Evolutionary conservation across 2,329 filamentous ascomycete species (phyloP), one percentile per base, ranked within the genome.

Genomic region (Aspergillus pseudoterreus): DNA sequence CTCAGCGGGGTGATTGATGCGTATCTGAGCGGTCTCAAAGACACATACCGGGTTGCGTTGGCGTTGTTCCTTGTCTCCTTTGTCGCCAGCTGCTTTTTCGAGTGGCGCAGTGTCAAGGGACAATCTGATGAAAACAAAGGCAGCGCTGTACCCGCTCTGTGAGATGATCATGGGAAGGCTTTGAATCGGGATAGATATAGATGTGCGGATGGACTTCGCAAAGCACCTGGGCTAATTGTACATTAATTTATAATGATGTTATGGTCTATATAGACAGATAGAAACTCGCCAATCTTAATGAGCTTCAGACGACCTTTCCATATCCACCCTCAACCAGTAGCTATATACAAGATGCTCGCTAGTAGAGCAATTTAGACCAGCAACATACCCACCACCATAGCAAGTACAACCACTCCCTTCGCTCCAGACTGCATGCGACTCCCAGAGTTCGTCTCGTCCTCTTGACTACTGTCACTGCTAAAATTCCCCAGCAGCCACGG

Each of bases 21-120:
- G 1, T 64, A 64, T 35, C 55, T 63, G 52, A 54, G 33, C 8
- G 60, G 61, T 1, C 41, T 64, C 15, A 48, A 50, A 15, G 52
- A 60, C 43, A 51, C 56, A 5, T 64, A 59, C 21, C 59, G 59
- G 0, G 56, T 63, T 9, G 58, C 57, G 44, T 38, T 63, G 4
- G 61, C 58, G 4, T 36, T 64, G 3, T 53, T 56, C 22, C 10
- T 60, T 14, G 58, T 49, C 3, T 52, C 54, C 0, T 59, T 64
- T 44, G 43, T 60, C 17, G 53, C 52, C 0, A 57, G 53, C 42
- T 57, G 58, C 27, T 58, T 58, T 24, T 12, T 64, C 32, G 62
- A 64, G 39, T 64, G 61, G 58, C 57, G 58, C 54, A 64, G 60
- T 45, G 57, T 64, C 27, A 64, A 64, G 38, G 39, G 19, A 2